Evolutionary conservation across 2,329 filamentous ascomycete species (phyloP), one percentile per base, ranked within the genome.

Genomic region (Dactylellina haptotyla): DNA sequence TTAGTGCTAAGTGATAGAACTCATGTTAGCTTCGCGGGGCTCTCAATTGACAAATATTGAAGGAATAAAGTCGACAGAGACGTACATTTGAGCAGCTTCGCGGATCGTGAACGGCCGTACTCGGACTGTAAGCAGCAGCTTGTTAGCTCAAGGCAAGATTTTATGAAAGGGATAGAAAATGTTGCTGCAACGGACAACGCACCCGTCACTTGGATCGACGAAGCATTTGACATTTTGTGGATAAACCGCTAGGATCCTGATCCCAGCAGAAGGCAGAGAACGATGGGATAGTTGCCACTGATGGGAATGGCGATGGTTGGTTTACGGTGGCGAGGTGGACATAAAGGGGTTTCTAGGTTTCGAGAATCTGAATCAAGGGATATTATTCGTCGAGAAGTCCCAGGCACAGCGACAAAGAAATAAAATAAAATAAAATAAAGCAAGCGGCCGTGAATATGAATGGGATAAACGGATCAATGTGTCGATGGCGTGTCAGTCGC

Each of bases 11-110:
- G 71, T 30, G 12, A 18, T 26, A 37, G n/a, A 34, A 54, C 39
- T 4, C 20, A 14, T 28, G n/a, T 56, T 58, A 76, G 28, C 51
- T 56, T 59, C 23, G 41, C n/a, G 37, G 30, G 30, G 20, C 50
- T 28, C 62, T 62, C 14, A n/a, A 14, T 46, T 14, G 41, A 26
- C 5, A 34, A 16, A n/a, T 12, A 14, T 14, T 50, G 4, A 12
- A 25, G 10, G 14, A 3, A 50, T 48, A 14, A n/a, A 28, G 53
- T 6, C n/a, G 30, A 32, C 46, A 50, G 16, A 12, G 50, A 78
- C 85, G 65, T 84, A 90, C 84, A 99, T 83, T 83, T 98, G 94
- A 41, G 95, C 95, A 77, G 95, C 95, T 85, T 99, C 95, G 83
- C 93, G 86, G 77, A 98, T 97, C 9, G 88, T 90, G 78, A 90